Evolutionary conservation across 2,329 filamentous ascomycete species (phyloP), one percentile per base, ranked within the genome.

Genomic region (Sphaerulina musiva): DNA sequence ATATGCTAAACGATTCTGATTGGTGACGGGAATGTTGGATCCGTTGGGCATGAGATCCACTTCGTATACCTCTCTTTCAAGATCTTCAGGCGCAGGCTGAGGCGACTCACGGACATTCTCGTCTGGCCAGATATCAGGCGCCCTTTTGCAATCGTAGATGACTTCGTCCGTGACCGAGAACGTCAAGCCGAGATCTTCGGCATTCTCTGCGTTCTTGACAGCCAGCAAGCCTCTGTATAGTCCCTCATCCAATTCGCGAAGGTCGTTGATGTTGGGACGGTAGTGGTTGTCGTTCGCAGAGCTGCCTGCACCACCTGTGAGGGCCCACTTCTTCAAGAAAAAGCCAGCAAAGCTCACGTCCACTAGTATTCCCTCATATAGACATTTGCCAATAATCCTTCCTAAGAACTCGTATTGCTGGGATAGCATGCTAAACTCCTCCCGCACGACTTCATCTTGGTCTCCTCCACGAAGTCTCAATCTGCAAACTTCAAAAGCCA

Each of bases 351-450:
- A 98, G 48, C 83, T 83, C 56, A 96, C 85, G 70, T 98, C 91
- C 45, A 97, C 85, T 2, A 98, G 78, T 43, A 98, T 97, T 0
- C 91, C 91, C 73, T 98, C 93, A 67, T 98, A 98, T 66, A 98
- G 77, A 71, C 93, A 98, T 69, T 98, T 98, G 9, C 93, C 93
- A 26, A 98, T 85, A 29, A 98, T 82, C 3, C 93, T 86, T 1
- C 93, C 93, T 0, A 97, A 76, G 62, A 98, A 98, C 66, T 97
- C 91, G 67, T 89, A 97, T 11, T 84, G 82, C 58, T 80, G 81
- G 4, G 93, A 75, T 12, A 93, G 71, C 29, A 64, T 59, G 8
- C 53, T 42, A 26, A 55, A 45, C 7, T 54, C 46, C 20, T 51
- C 55, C 2, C 48, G 48, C 26, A 29, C 26, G 26, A 29, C 26